Evolutionary conservation across 78 protist species (phyloP).

Genomic region (Pelomyxa schiedti): DNA sequence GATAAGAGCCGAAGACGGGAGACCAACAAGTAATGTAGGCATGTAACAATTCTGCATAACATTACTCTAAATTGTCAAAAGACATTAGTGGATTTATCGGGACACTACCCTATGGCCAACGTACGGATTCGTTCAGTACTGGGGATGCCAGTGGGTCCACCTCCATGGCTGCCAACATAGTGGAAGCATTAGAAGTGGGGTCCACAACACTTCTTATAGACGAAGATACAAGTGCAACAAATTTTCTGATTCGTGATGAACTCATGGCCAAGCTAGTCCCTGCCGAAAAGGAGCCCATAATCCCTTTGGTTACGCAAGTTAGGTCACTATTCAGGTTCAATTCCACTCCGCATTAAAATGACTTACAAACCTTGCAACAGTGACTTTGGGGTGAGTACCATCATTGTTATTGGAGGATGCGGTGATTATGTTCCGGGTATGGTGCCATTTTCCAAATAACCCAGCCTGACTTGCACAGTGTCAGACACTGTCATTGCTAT

Average conservation of each 20-base stretch:
- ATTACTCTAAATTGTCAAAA: slow-evolving; percentile 13
- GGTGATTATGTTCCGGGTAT: slow-evolving; percentile 44
- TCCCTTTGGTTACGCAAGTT: slow-evolving; percentile 23
- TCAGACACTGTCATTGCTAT: no score
- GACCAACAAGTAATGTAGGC: slow-evolving; percentile 12
- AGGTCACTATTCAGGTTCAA: not conserved
- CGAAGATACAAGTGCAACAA: slow-evolving; percentile 59
- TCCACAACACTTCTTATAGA: slow-evolving; percentile 29
- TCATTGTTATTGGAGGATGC: slow-evolving; percentile 48
- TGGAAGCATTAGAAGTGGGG: slow-evolving; percentile 30
- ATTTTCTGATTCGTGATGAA: slow-evolving; percentile 46
- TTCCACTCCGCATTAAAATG: not conserved
- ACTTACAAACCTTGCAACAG: not conserved
- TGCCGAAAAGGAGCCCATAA: slow-evolving; percentile 34
- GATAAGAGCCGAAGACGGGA: slow-evolving; percentile 51
- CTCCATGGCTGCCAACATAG: slow-evolving; percentile 1
- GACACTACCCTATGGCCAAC: slow-evolving; percentile 45
- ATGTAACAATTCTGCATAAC: slow-evolving; percentile 26
- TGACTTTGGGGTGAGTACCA: slow-evolving; percentile 14
- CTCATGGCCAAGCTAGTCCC: slow-evolving; percentile 27
- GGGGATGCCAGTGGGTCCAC: not conserved
- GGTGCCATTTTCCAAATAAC: no score
- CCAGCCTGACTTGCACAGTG: no score
- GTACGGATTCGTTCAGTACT: slow-evolving; percentile 7
- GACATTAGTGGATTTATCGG: slow-evolving; percentile 8